Conservation (phyloP, 2,329 filamentous ascomycete species). For the Hypoxylon sp. region DNA sequence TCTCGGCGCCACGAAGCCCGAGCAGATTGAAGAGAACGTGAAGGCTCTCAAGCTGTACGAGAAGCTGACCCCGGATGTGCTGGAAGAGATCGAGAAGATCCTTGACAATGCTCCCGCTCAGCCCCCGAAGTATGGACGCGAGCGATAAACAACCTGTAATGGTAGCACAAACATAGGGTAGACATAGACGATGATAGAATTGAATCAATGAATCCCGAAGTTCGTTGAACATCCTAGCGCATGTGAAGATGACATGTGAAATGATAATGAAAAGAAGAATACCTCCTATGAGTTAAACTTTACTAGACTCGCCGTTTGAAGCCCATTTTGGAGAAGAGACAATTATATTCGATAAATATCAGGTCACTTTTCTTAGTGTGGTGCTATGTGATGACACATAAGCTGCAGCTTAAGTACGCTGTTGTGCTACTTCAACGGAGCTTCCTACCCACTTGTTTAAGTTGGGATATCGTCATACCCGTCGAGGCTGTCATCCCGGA, state of each 20-base stretch:
- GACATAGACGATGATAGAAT: background rate
- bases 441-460: too few species aligned
- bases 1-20: conserved; percentile 65
- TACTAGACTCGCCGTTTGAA: too few species aligned
- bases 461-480: too few species aligned
- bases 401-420: too few species aligned
- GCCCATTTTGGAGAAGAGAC: too few species aligned
- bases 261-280: background rate
- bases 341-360: too few species aligned
- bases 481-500: too few species aligned
- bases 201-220: background rate
- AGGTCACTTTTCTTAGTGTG: too few species aligned
- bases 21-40: conserved; percentile 68
- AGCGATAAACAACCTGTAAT: conserved; percentile 24
- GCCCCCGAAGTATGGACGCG: conserved; percentile 37
- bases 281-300: too few species aligned
- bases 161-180: background rate
- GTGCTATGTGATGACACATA: too few species aligned
- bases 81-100: conserved; percentile 67
- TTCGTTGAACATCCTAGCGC: background rate
- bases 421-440: too few species aligned
- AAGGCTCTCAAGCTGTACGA: conserved; percentile 62
- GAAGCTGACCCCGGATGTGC: conserved; percentile 65
- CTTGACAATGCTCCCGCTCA: conserved; percentile 52
- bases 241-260: background rate